phyloP scores from a whole-genome alignment of 768 basidiomycete species.

The Coprinopsis sp. region DNA sequence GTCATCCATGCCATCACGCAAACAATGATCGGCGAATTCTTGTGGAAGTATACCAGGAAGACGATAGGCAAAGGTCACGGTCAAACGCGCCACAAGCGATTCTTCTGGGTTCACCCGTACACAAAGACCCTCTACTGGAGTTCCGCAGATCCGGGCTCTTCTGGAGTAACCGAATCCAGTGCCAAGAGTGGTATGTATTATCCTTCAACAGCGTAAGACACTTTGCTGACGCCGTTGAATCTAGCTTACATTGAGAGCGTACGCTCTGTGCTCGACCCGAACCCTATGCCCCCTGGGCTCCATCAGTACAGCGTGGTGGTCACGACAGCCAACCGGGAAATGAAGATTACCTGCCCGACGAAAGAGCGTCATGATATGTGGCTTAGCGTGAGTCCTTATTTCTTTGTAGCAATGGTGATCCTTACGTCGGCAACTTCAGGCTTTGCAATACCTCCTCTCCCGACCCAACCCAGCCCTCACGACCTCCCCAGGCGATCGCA shows the following conservation, averaged over 20 bases:
- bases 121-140: constrained; percentile 98
- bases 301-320: constrained; percentile 92
- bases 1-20: constrained; percentile 97
- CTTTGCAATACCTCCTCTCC: constrained; percentile 83
- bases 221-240: background rate
- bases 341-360: constrained; percentile 96
- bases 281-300: constrained; percentile 92
- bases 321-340: constrained; percentile 90
- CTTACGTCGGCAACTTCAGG: constrained; percentile 42
- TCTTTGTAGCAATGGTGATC: constrained; percentile 12
- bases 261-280: constrained; percentile 86
- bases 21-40: constrained; percentile 99
- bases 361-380: constrained; percentile 97
- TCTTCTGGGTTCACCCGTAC: constrained; percentile 99
- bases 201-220: constrained; percentile 1
- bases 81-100: constrained; percentile 85
- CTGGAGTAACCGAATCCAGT: constrained; percentile 83
- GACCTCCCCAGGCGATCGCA: constrained; percentile 35
- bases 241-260: constrained; percentile 92
- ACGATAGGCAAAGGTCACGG: constrained; percentile 88
- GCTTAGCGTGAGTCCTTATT: constrained; percentile 63
- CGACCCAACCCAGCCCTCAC: constrained; percentile 49
- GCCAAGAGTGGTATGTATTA: constrained; percentile 86
- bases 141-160: constrained; percentile 87
- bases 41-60: constrained; percentile 94